Percentiles rank a stretch among this genome's conserved stretches.
Conservation (phyloP, 148 eudicot genomes). For the Camellia japonica region DNA sequence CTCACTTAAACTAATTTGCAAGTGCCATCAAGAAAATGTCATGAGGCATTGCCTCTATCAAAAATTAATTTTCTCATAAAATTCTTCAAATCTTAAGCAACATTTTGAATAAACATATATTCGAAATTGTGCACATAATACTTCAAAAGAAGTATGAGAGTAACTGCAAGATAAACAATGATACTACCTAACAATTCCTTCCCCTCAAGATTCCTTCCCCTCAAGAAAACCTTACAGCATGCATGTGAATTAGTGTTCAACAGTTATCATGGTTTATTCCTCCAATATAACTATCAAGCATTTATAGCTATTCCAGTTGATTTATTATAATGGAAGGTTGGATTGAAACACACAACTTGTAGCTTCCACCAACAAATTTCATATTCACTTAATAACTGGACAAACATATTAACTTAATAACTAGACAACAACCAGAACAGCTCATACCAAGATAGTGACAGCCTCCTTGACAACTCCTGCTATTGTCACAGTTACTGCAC, state of each 20-base stretch:
- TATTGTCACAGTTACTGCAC: conserved; percentile 96
- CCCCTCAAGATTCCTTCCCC: neutral
- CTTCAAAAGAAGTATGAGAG: neutral
- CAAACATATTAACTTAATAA: too few relatives aligned
- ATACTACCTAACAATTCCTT: neutral
- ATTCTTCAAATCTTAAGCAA: neutral
- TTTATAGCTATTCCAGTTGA: neutral
- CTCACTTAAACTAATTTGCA: neutral
- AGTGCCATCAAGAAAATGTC: neutral
- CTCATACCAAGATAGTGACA: conserved; percentile 81
- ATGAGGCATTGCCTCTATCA: neutral
- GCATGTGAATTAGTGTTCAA: neutral
- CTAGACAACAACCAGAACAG: conserved; percentile 12
- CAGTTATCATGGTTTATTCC: neutral
- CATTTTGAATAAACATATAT: neutral
- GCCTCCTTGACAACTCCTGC: conserved; percentile 99
- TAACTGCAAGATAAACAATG: neutral
- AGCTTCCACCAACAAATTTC: neutral
- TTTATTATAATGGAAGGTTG: neutral
- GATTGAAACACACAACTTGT: neutral
- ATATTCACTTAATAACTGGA: neutral
- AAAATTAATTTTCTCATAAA: neutral
- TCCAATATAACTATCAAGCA: neutral
- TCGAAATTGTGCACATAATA: neutral
- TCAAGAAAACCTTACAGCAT: neutral